Evolutionary conservation across 2,329 filamentous ascomycete genomes (phyloP), one percentile per base, ranked within the genome.

Genomic region (Cadophora sp.): DNA sequence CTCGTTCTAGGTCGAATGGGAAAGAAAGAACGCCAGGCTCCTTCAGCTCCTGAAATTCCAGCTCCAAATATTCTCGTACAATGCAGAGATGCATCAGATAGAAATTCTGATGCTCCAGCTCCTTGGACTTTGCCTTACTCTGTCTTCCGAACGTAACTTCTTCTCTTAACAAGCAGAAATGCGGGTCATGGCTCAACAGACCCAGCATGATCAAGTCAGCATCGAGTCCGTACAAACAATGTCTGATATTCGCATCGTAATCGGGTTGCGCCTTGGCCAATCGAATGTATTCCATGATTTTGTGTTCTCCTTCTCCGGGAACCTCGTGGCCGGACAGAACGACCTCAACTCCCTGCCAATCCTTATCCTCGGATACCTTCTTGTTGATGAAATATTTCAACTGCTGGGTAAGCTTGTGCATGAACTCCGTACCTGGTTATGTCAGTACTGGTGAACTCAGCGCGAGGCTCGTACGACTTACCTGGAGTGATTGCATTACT

Each of bases 231-330:
- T 99, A 99, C 71, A 99, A 85, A 81, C 97, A 99, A 81, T 99
- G 96, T 67, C 96, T 92, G 70, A 97, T 89, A 77, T 99, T 98
- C 61, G 93, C 87, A 79, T 97, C 91, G 80, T 99, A 99, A 71
- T 91, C 89, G 1, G 92, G 92, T 80, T 99, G 96, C 60, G 95
- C 94, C 84, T 98, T 98, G 71, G 96, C 93, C 80, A 97, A 93
- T 74, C 96, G 92, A 80, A 99, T 99, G 81, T 99, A 99, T 81
- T 99, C 97, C 96, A 99, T 99, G 81, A 99, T 97, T 83, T 99
- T 99, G 84, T 99, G 96, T 81, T 99, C 96, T 76, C 96, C 96
- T 82, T 99, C 97, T 75, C 96, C 96, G 7, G 96, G 96, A 29
- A 98, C 95, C 80, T 99, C 97, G 78, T 99, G 97, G 65, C 97